A percentile compares a stretch with the other conserved stretches of the same genome.
Evolutionary conservation across 805 yeast species (phyloP).

Genomic region (Ogataea methylovora): DNA sequence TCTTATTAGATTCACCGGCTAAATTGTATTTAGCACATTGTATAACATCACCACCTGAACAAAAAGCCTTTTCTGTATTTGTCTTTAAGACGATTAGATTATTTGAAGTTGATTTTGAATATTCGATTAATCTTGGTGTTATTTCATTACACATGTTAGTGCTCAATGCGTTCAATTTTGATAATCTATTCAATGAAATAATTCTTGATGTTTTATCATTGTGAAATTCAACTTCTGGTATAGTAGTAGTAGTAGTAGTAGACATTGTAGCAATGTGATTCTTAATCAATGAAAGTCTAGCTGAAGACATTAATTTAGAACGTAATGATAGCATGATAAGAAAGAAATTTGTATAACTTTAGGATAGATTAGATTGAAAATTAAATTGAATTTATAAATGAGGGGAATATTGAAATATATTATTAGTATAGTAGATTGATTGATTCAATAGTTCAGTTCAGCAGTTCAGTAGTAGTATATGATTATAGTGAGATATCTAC

Average conservation of each 20-base stretch:
- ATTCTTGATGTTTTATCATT: constrained; percentile 61
- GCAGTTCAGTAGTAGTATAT: no score
- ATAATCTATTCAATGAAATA: constrained; percentile 69
- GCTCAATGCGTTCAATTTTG: constrained; percentile 79
- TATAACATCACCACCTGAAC: constrained; percentile 97
- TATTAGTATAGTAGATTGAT: no score
- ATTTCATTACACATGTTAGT: constrained; percentile 67
- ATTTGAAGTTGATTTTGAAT: constrained; percentile 58
- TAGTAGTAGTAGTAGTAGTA: constrained; percentile 5
- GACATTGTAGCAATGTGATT: constrained; percentile 14
- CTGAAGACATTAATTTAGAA: background rate
- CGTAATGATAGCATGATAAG: constrained; percentile 1
- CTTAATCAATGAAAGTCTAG: constrained; percentile 5
- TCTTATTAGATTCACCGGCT: constrained; percentile 35
- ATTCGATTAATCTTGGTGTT: constrained; percentile 68
- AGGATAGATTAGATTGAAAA: constrained; percentile 1
- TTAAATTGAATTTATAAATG: no score
- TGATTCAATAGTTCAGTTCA: no score
- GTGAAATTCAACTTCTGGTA: constrained; percentile 48
- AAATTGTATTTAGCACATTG: constrained; percentile 59
- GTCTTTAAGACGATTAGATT: constrained; percentile 65
- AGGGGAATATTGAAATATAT: no score
- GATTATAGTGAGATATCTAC: no score
- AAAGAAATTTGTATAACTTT: background rate
- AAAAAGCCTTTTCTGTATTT: constrained; percentile 60